Conservation (phyloP, 139 green algal species). For the Astrephomene gubernaculifera region DNA sequence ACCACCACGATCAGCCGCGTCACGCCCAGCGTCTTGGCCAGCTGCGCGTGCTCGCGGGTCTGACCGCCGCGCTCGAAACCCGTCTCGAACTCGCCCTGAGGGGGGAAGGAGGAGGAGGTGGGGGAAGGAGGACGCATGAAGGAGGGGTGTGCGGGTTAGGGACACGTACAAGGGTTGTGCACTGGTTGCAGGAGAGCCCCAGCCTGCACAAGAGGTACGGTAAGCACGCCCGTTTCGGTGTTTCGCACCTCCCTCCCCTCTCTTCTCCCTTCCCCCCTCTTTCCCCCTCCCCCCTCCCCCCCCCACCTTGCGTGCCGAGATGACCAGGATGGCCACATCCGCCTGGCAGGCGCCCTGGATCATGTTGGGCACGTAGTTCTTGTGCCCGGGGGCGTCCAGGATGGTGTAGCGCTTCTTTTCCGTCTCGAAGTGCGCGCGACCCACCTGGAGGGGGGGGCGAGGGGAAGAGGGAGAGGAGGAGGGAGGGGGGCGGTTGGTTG, state of each 20-base stretch:
- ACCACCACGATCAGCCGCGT: slow-evolving; percentile 90
- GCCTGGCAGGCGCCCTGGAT: slow-evolving; percentile 87
- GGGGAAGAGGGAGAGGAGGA: slow-evolving; percentile 35
- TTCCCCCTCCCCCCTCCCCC: background rate
- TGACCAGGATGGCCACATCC: slow-evolving; percentile 92
- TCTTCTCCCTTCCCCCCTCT: background rate
- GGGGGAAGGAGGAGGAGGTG: background rate
- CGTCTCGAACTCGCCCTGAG: slow-evolving; percentile 95
- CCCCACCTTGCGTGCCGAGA: slow-evolving; percentile 87
- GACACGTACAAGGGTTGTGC: background rate
- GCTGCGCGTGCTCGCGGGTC: slow-evolving; percentile 95
- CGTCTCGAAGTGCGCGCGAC: slow-evolving; percentile 90
- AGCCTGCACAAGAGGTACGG: background rate
- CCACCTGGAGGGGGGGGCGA: slow-evolving; percentile 46
- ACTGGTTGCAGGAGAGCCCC: background rate
- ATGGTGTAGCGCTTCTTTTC: slow-evolving; percentile 93
- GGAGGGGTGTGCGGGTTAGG: too few relatives aligned
- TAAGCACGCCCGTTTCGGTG: too few relatives aligned
- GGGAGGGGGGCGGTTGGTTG: too few relatives aligned
- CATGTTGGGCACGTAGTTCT: slow-evolving; percentile 99
- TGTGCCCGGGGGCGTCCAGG: slow-evolving; percentile 97
- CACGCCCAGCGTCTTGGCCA: slow-evolving; percentile 96
- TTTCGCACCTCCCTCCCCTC: background rate
- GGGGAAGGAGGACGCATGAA: too few relatives aligned
- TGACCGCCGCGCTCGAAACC: slow-evolving; percentile 95